These are phyloP conservation scores for Mycena venus DNA, from an alignment of 768 basidiomycete species.

Conservation along the genomic window DNA sequence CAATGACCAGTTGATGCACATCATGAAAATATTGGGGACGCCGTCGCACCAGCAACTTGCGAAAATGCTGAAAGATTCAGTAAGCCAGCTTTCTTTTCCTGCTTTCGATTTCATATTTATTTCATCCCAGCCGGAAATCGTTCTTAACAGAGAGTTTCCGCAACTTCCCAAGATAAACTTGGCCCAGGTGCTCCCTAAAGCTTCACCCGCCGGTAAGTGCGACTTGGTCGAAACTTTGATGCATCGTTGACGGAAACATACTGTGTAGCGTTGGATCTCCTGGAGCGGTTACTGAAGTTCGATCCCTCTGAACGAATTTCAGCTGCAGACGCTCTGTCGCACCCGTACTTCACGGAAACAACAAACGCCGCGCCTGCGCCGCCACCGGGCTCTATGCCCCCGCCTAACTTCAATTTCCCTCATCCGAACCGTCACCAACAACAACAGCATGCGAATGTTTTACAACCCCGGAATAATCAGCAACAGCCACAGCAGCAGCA, in stretches of 20 bases:
- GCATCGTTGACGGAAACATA: conserved; percentile 28
- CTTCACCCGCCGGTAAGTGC: conserved; percentile 72
- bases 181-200: conserved; percentile 88
- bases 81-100: conserved; percentile 52
- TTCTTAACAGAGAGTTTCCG: conserved; percentile 86
- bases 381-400: conserved; percentile 71
- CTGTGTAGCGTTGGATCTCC: conserved; percentile 85
- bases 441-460: conserved; percentile 19
- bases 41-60: conserved; percentile 90
- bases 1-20: conserved; percentile 95
- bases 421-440: conserved; percentile 65
- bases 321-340: conserved; percentile 90
- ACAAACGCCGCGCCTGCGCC: conserved; percentile 56
- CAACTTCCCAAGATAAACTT: conserved; percentile 88
- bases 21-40: conserved; percentile 97
- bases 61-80: conserved; percentile 92
- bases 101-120: neutral
- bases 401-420: conserved; percentile 78
- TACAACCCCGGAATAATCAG: conserved; percentile 20
- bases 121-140: conserved; percentile 78
- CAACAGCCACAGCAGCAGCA: conserved; percentile 12
- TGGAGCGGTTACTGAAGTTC: conserved; percentile 95
- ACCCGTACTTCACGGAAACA: conserved; percentile 88
- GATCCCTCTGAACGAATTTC: conserved; percentile 94
- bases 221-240: neutral